Percentiles rank a stretch among this genome's conserved stretches.
Conservation (phyloP, 805 yeast species). For the Hanseniaspora valbyensis region DNA sequence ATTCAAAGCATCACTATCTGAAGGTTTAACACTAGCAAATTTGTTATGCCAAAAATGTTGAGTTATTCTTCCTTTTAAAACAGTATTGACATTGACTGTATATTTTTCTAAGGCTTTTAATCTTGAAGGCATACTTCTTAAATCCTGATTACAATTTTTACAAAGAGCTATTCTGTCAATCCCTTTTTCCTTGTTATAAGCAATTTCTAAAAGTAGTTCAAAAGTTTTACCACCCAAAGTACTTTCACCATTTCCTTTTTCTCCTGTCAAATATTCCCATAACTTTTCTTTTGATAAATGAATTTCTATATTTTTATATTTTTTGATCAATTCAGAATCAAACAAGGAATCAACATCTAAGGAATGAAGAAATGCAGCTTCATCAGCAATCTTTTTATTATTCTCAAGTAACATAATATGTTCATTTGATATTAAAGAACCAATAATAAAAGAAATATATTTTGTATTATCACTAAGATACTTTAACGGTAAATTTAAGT, state of each 20-base stretch:
- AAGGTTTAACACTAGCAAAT: conserved; percentile 28
- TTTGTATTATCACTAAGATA: conserved; percentile 6
- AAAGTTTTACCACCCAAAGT: conserved; percentile 47
- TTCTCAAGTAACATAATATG: background rate
- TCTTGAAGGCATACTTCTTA: conserved; percentile 56
- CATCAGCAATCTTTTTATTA: background rate
- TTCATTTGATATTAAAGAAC: background rate
- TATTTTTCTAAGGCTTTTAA: conserved; percentile 45
- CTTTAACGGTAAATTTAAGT: conserved; percentile 9
- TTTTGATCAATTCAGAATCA: background rate
- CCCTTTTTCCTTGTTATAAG: conserved; percentile 45
- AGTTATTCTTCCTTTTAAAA: conserved; percentile 41
- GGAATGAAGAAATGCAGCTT: background rate
- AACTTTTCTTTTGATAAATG: conserved; percentile 45
- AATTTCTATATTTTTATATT: conserved; percentile 17
- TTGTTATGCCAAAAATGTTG: conserved; percentile 42
- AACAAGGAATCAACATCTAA: background rate
- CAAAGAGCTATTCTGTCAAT: conserved; percentile 50
- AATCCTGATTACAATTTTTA: conserved; percentile 52
- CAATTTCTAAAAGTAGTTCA: conserved; percentile 48
- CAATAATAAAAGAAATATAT: background rate
- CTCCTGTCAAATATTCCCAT: conserved; percentile 49
- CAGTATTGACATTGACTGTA: conserved; percentile 33
- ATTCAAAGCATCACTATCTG: conserved; percentile 25
- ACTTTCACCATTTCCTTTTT: conserved; percentile 36